Evolutionary conservation across 78 protist genomes (phyloP).

Genomic region (Dictyostelium capitatum): DNA sequence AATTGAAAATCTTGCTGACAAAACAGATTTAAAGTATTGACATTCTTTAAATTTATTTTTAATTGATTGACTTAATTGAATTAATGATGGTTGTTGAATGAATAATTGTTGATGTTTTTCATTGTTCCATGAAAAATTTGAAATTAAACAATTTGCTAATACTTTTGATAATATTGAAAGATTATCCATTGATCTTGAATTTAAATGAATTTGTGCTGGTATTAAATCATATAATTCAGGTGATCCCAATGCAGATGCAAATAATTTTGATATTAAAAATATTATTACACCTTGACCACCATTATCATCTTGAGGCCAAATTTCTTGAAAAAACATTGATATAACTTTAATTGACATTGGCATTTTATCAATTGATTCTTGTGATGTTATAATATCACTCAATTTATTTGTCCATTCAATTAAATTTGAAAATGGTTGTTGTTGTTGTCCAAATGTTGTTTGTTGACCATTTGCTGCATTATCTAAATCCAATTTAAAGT

Average conservation of each 20-base stretch:
- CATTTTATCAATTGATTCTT: conserved; percentile 42
- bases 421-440: background rate
- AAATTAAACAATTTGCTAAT: conserved; percentile 10
- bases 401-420: background rate
- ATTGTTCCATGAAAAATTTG: background rate
- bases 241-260: conserved; percentile 24
- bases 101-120: conserved; percentile 5
- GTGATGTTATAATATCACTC: background rate
- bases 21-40: conserved; percentile 36
- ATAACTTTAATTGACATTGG: conserved; percentile 47
- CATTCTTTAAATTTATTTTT: conserved; percentile 37
- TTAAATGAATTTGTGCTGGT: conserved; percentile 52
- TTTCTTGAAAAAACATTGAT: conserved; percentile 56
- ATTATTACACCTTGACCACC: conserved; percentile 32
- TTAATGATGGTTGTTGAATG: background rate
- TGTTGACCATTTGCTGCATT: background rate
- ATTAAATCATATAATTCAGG: conserved; percentile 36
- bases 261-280: conserved; percentile 22
- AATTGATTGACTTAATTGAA: background rate
- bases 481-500: conserved; percentile 18
- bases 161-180: conserved; percentile 8
- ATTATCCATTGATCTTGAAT: conserved; percentile 5
- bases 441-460: background rate
- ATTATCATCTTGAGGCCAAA: conserved; percentile 75
- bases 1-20: conserved; percentile 50